A percentile compares a stretch with the other conserved stretches of the same genome.
These are phyloP conservation scores for Naganishia friedmannii DNA, from an alignment of 768 basidiomycete genomes.

Conservation along the genomic window DNA sequence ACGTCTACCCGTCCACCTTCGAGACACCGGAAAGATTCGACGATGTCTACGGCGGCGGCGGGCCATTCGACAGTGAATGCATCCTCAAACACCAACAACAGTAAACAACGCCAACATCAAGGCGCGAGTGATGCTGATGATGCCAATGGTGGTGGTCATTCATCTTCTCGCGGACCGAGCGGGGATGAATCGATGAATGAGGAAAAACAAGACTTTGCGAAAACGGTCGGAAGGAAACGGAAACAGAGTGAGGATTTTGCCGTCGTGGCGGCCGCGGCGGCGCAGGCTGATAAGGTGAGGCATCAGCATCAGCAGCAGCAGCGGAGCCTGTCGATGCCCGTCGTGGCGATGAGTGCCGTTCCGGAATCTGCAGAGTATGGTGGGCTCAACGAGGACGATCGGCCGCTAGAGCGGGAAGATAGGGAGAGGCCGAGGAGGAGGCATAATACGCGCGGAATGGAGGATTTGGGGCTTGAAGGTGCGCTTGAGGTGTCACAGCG, in stretches of 20 bases:
- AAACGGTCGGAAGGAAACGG: slow-evolving; percentile 11
- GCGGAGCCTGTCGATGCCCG: not conserved
- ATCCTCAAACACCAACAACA: too few species aligned
- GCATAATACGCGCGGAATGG: not conserved
- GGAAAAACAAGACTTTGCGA: slow-evolving; percentile 3
- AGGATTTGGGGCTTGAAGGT: not conserved
- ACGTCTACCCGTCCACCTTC: slow-evolving; percentile 5
- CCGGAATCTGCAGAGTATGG: not conserved
- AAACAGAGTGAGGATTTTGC: slow-evolving; percentile 16
- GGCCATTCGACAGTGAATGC: too few species aligned
- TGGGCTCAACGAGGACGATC: too few species aligned
- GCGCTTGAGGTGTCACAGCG: not conserved
- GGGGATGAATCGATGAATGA: slow-evolving; percentile 4
- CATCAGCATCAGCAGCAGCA: not conserved
- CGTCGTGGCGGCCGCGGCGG: too few species aligned
- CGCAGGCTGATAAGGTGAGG: not conserved
- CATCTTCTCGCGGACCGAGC: not conserved
- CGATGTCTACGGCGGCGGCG: too few species aligned
- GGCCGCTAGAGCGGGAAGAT: not conserved
- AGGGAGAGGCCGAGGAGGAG: too few species aligned
- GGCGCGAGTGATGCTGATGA: too few species aligned
- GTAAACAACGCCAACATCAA: too few species aligned
- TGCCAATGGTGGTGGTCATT: not conserved
- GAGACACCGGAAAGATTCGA: not conserved
- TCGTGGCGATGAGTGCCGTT: not conserved